phyloP scores from a whole-genome alignment of 176 grass and related monocot species.

The Triticum urartu region DNA sequence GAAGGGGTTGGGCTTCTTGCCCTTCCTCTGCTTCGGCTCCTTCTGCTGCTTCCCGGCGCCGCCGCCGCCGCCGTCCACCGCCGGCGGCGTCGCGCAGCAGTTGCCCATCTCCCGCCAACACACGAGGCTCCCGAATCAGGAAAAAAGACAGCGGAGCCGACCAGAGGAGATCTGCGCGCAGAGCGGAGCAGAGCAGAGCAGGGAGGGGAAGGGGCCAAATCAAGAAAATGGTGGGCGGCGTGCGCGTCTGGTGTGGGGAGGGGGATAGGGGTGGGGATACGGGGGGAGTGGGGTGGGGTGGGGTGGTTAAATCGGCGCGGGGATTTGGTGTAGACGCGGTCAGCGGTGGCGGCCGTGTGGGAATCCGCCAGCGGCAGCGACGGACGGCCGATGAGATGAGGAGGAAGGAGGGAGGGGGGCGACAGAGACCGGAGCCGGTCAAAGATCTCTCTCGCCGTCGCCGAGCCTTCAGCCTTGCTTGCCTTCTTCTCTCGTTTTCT shows the following conservation, averaged over 20 bases:
- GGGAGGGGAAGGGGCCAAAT: not conserved
- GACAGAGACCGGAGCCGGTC: conserved; percentile 7
- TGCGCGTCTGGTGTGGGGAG: conserved; percentile 14
- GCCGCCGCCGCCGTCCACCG: not conserved
- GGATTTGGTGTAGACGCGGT: conserved; percentile 45
- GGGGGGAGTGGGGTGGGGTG: not conserved
- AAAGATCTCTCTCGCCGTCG: conserved; percentile 28
- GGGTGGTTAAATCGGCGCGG: conserved; percentile 37
- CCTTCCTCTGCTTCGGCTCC: conserved; percentile 57
- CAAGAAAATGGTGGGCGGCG: conserved; percentile 34
- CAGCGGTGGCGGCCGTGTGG: conserved; percentile 51
- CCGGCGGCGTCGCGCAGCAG: conserved; percentile 54
- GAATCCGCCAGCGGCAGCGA: conserved; percentile 44
- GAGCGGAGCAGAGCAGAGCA: no score
- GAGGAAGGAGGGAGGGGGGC: not conserved
- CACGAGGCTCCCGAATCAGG: conserved; percentile 25
- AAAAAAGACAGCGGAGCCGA: not conserved
- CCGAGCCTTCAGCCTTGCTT: no score
- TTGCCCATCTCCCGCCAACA: conserved; percentile 62
- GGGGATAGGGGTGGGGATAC: not conserved
- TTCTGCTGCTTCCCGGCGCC: conserved; percentile 21
- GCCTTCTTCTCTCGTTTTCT: conserved; percentile 21
- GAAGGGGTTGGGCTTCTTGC: conserved; percentile 80
- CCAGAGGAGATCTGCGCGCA: conserved; percentile 29
- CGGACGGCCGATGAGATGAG: not conserved